Evolutionary conservation across 2,329 filamentous ascomycete species (phyloP).

Genomic region (Nigrograna mackinnonii): DNA sequence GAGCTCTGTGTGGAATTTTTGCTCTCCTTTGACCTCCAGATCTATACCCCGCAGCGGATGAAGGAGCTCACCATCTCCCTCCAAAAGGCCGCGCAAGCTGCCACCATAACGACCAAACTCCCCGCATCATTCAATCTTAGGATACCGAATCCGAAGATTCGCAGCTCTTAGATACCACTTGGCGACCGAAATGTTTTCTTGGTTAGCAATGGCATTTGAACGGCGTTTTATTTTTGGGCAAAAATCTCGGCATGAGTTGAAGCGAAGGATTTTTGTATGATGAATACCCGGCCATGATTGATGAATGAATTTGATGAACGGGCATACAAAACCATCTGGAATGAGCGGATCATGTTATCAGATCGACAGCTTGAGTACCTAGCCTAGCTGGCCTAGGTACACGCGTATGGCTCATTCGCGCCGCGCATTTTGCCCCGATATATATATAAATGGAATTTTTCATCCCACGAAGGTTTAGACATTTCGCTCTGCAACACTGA

Average conservation of each 20-base stretch:
- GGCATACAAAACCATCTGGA: no score
- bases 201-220: conserved; percentile 5
- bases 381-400: no score
- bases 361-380: no score
- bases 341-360: no score
- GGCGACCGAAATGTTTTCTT: neutral
- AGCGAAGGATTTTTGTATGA: conserved; percentile 1
- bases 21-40: conserved; percentile 44
- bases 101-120: conserved; percentile 34
- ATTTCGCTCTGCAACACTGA: no score
- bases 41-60: conserved; percentile 38
- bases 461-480: no score
- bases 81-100: conserved; percentile 44
- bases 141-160: conserved; percentile 28
- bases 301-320: no score
- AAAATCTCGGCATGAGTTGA: no score
- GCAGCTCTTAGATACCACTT: conserved; percentile 6
- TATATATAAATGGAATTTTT: no score
- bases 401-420: no score
- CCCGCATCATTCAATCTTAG: conserved; percentile 37
- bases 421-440: no score
- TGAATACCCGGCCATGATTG: conserved; percentile 1
- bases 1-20: conserved; percentile 72
- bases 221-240: no score
- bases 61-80: conserved; percentile 36